Base-by-base conservation (phyloP, 2,329 filamentous ascomycete species). In the Neonectria ditissima region DNA sequence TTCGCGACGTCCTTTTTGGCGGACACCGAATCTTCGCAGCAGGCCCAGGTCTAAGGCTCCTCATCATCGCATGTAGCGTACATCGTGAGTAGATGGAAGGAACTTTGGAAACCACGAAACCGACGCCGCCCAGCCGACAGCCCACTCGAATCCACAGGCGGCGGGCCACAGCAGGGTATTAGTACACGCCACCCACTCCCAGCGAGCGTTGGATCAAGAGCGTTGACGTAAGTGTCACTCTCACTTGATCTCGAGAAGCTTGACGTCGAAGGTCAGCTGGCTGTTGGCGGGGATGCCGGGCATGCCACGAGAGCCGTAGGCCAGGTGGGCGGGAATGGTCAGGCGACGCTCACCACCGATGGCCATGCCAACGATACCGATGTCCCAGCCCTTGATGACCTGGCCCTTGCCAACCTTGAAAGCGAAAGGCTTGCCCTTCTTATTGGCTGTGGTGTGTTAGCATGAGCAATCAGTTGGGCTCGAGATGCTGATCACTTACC, bases 381-480 rank as follows among this genome's bases (percentile, higher is more conserved):
- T 88, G 79, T 99, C 97, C 97, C 96, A 98, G 72, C 96, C 96
- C 87, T 97, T 96, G 85, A 99, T 99, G 75, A 99, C 97, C 81
- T 98, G 93, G 66, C 94, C 94, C 78, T 90, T 89, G 73, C 96
- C 97, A 65, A 97, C 89, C 86, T 95, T 97, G 89, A 98, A 98
- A 71, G 87, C 87, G 84, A 99, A 99, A 62, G 97, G 95, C 85
- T 97, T 94, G 75, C 96, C 96, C 85, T 97, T 97, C 88, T 98
- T 99, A 88, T 99, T 98, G 81, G 94, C 93, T 94, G 74, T 45
- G 69, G 14, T 22, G 47, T 63, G 73, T 75, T 73, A 76, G 73
- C 45, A 41, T 14, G 30, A 14, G 22, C 41, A 37, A 14, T n/a
- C 26, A 11, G n/a, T 11, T 16, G 3, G 2, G 44, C 32, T 56